Evolutionary conservation across 1,284 basidiomycete genomes (phyloP), one percentile per base, ranked within the genome.

Genomic region (Puccinia coronata): DNA sequence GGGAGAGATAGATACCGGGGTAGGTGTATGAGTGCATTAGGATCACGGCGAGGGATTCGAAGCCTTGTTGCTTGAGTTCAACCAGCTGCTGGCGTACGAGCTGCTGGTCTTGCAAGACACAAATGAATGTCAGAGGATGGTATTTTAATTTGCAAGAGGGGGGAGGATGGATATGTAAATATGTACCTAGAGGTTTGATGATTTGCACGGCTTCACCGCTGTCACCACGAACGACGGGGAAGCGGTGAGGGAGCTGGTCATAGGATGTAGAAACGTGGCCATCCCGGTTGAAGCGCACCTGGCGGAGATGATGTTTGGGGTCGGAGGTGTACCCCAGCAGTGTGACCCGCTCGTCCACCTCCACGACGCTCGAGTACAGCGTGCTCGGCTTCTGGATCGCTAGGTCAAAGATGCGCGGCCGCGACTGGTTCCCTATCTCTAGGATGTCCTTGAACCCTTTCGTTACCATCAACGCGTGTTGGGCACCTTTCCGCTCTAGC

Each of bases 271-370:
- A 87, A 2, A 96, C 88, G 65, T 88, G 90, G 16, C 92, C 93
- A 43, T 90, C 86, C 20, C 90, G 90, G 83, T 91, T 89, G 84
- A 95, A 96, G 82, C 90, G 88, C 5, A 95, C 87, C 0, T 91
- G 90, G 83, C 96, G 90, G 73, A 91, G 90, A 76, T 91, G 91
- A 0, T 92, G 90, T 51, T 91, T 87, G 0, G 95, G 95, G 84
- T 98, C 96, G 16, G 92, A 93, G 0, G 95, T 94, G 85, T 94
- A 98, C 9, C 95, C 95, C 0, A 97, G 92, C 9, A 97, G 89
- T 0, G 96, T 97, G 6, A 98, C 95, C 2, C 96, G 91, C 87
- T 99, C 96, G 84, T 97, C 94, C 0, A 98, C 91, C 86, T 98
- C 95, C 31, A 96, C 85, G 1, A 98, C 92, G 1, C 89, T 88